phyloP scores from a whole-genome alignment of 2,329 filamentous ascomycete genomes.

The Aspergillus viridinutans region DNA sequence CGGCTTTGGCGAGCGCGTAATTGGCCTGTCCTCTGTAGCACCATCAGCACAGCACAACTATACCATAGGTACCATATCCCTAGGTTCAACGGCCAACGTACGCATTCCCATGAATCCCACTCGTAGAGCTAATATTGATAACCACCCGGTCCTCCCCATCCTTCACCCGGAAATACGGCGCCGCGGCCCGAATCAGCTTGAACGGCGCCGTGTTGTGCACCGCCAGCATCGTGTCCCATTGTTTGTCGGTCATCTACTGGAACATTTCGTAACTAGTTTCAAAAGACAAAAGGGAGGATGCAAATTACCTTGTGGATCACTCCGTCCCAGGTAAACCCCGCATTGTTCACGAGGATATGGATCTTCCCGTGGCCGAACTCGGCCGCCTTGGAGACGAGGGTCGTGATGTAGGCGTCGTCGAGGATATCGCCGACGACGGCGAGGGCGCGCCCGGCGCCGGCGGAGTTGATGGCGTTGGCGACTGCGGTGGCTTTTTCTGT shows the following conservation, averaged over 20 bases:
- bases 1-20: conserved; percentile 81
- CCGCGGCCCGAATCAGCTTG: conserved; percentile 72
- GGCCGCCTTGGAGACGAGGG: conserved; percentile 69
- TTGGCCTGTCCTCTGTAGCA: conserved; percentile 67
- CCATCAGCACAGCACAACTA: neutral
- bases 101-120: conserved; percentile 78
- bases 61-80: neutral
- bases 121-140: conserved; percentile 80
- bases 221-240: conserved; percentile 84
- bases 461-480: conserved; percentile 64
- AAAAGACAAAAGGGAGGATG: neutral
- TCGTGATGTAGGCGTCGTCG: conserved; percentile 63
- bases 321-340: conserved; percentile 88
- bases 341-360: conserved; percentile 88
- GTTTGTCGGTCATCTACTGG: conserved; percentile 70
- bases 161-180: conserved; percentile 81
- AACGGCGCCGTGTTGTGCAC: conserved; percentile 84
- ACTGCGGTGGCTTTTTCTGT: conserved; percentile 66
- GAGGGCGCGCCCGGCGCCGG: conserved; percentile 61
- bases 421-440: conserved; percentile 74
- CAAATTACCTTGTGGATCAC: conserved; percentile 73
- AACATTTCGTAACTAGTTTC: neutral
- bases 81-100: conserved; percentile 15
- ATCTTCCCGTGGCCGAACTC: conserved; percentile 84
- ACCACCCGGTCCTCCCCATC: conserved; percentile 75